Conservation (phyloP, 345 rosid genomes). For the Gossypium rotundifolium region DNA sequence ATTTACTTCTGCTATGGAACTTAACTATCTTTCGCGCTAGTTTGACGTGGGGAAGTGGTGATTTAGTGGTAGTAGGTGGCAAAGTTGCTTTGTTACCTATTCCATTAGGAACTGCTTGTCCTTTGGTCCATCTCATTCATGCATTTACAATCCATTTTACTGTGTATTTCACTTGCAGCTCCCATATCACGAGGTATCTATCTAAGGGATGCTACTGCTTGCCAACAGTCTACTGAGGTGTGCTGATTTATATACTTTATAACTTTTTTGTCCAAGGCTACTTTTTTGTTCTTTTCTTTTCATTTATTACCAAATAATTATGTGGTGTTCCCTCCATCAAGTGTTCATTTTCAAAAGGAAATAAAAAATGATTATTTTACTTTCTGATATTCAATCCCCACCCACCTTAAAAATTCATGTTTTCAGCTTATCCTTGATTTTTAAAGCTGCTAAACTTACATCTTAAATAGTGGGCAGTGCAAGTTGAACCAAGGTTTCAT, state of each 20-base stretch:
- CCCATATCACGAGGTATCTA: conserved; percentile 84
- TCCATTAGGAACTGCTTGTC: not conserved
- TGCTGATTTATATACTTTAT: conserved; percentile 19
- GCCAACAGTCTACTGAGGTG: conserved; percentile 80
- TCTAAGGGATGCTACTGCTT: conserved; percentile 70
- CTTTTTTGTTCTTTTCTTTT: conserved; percentile 1
- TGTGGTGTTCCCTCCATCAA: not conserved
- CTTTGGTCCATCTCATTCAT: not conserved
- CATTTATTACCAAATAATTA: not conserved
- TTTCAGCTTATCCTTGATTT: conserved; percentile 10
- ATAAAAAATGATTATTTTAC: not conserved
- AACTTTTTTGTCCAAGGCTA: not conserved
- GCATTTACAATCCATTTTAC: conserved; percentile 1
- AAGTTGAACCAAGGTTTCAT: conserved; percentile 88
- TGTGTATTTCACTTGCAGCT: conserved; percentile 44
- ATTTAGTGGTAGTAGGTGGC: not conserved
- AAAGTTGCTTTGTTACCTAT: not conserved
- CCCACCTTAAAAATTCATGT: not conserved
- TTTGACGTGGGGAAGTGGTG: not conserved
- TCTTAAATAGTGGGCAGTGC: conserved; percentile 78
- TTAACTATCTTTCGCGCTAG: not conserved
- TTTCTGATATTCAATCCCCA: not conserved
- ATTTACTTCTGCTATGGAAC: not conserved
- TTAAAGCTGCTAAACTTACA: conserved; percentile 16
- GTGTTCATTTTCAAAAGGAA: not conserved